These are phyloP conservation scores for Hypholoma sublateritium DNA, from an alignment of 768 basidiomycete species.

Conservation along the genomic window DNA sequence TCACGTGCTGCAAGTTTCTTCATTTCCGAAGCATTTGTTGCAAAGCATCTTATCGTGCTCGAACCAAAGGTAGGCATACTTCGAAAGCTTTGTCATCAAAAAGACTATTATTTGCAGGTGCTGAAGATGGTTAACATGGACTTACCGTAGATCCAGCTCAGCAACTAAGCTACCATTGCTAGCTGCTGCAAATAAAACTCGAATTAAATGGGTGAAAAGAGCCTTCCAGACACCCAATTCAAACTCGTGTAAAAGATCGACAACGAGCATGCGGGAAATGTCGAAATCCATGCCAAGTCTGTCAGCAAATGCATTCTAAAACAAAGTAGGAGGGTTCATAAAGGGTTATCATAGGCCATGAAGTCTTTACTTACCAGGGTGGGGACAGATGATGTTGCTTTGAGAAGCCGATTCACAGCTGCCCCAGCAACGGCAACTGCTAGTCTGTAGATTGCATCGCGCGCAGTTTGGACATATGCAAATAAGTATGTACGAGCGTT, in stretches of 20 bases:
- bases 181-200: conserved; percentile 5
- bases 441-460: conserved; percentile 1
- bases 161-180: background rate
- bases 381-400: conserved; percentile 25
- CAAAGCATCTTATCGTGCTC: conserved; percentile 6
- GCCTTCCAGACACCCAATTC: conserved; percentile 6
- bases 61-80: conserved; percentile 23
- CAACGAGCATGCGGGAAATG: conserved; percentile 2
- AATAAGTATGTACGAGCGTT: conserved; percentile 9
- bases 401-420: background rate
- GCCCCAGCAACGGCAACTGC: background rate
- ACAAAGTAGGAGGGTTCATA: background rate
- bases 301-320: conserved; percentile 2
- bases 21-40: conserved; percentile 8
- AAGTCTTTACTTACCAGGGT: conserved; percentile 22
- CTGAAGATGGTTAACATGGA: background rate
- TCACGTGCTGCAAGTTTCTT: conserved; percentile 9
- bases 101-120: background rate
- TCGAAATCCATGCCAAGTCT: background rate
- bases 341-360: background rate
- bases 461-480: conserved; percentile 3
- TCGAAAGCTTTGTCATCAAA: conserved; percentile 21
- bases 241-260: conserved; percentile 4
- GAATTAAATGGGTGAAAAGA: conserved; percentile 31
- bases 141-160: conserved; percentile 5